Percentiles rank a stretch among this genome's conserved stretches.
Evolutionary conservation across 208 protist genomes (phyloP).

Genomic region (Trypanosomatidae sp.): DNA sequence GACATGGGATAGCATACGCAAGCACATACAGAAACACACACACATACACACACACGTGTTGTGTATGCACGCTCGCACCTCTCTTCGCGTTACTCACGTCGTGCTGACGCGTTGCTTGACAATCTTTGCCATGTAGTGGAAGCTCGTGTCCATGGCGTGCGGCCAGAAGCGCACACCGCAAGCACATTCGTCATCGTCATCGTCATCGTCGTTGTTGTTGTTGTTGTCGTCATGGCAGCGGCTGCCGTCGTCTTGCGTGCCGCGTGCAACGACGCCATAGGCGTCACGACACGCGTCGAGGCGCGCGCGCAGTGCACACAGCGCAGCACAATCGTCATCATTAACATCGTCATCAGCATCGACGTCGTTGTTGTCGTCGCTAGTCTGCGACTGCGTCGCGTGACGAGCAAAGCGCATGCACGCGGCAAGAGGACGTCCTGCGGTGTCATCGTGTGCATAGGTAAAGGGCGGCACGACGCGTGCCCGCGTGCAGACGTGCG

Average conservation of each 20-base stretch:
- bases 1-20: too few species aligned
- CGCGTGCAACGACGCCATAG: constrained; percentile 12
- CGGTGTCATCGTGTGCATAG: constrained; percentile 8
- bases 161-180: constrained; percentile 57
- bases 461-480: constrained; percentile 9
- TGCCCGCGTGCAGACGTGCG: constrained; percentile 1
- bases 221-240: too few species aligned
- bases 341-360: neutral
- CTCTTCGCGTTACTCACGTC: neutral
- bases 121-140: constrained; percentile 76
- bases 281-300: constrained; percentile 9
- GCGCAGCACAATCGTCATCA: neutral
- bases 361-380: neutral
- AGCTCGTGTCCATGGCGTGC: constrained; percentile 37
- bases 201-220: neutral
- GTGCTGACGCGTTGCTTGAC: constrained; percentile 34
- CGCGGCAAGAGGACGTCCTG: neutral
- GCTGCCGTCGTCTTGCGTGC: too few species aligned
- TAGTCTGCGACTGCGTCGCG: neutral
- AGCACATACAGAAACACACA: neutral
- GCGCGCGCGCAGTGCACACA: constrained; percentile 4
- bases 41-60: neutral
- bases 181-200: constrained; percentile 1
- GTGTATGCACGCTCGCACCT: neutral
- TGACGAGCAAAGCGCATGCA: constrained; percentile 6